Evolutionary conservation across 257 asterid genomes (phyloP).

Genomic region (Solanum rostratum): DNA sequence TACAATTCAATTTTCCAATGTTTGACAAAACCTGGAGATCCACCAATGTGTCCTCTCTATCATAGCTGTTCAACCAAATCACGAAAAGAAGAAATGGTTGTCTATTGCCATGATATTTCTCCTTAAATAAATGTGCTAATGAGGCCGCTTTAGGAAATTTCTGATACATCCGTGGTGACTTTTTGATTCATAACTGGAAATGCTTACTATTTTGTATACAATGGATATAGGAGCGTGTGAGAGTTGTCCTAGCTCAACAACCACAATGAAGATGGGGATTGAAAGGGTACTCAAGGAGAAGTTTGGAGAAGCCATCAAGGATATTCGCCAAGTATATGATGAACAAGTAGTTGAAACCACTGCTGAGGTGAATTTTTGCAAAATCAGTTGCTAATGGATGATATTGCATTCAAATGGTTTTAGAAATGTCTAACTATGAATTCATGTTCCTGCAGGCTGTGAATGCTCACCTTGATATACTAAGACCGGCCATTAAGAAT

Average conservation of each 20-base stretch:
- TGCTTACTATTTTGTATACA: not conserved
- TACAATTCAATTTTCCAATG: not conserved
- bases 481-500: constrained; percentile 86
- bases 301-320: constrained; percentile 74
- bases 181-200: not conserved
- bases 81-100: not conserved
- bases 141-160: not conserved
- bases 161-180: not conserved
- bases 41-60: no score
- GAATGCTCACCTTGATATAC: constrained; percentile 57
- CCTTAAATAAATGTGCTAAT: not conserved
- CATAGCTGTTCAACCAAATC: not conserved
- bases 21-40: not conserved
- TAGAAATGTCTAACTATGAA: not conserved
- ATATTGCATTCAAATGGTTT: not conserved
- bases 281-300: constrained; percentile 83
- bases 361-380: constrained; percentile 41
- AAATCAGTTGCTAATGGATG: not conserved
- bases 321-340: constrained; percentile 63
- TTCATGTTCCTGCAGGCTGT: constrained; percentile 45
- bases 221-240: constrained; percentile 59
- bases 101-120: not conserved
- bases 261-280: constrained; percentile 91
- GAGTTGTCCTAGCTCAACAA: constrained; percentile 86
- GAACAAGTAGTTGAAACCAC: constrained; percentile 29